Conservation (phyloP, 768 basidiomycete species). For the Phanerochaete carnosa region DNA sequence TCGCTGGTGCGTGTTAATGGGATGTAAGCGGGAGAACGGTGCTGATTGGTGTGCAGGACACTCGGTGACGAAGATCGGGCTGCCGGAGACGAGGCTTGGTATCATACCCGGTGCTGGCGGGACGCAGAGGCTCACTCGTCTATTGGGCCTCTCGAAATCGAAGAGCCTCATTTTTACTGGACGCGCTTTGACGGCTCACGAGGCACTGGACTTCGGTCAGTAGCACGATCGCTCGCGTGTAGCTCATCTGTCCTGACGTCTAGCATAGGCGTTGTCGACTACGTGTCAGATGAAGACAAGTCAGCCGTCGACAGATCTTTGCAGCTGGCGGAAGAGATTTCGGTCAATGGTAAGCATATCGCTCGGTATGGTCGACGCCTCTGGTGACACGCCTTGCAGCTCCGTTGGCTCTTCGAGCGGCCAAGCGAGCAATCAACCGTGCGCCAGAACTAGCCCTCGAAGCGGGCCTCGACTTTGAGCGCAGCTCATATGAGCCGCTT, state of each 20-base stretch:
- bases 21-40: neutral
- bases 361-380: neutral
- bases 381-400: conserved; percentile 40
- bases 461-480: conserved; percentile 92
- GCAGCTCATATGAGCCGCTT: conserved; percentile 79
- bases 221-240: neutral
- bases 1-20: conserved; percentile 62
- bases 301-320: conserved; percentile 72
- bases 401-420: conserved; percentile 82
- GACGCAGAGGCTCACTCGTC: conserved; percentile 76
- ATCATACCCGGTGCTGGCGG: conserved; percentile 93
- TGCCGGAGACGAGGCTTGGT: conserved; percentile 75
- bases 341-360: conserved; percentile 53
- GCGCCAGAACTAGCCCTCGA: conserved; percentile 79
- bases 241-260: neutral
- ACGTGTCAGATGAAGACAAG: conserved; percentile 58
- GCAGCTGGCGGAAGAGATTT: conserved; percentile 62
- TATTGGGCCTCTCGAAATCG: conserved; percentile 76
- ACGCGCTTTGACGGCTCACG: conserved; percentile 57
- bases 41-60: conserved; percentile 37
- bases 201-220: conserved; percentile 73
- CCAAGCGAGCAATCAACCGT: conserved; percentile 80
- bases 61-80: conserved; percentile 77
- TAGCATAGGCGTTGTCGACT: conserved; percentile 74
- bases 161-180: conserved; percentile 88